Percentiles rank a stretch among this genome's conserved stretches.
These are phyloP conservation scores for Xylariomycetidae sp. DNA, from an alignment of 2,329 filamentous ascomycete genomes.

Conservation along the genomic window DNA sequence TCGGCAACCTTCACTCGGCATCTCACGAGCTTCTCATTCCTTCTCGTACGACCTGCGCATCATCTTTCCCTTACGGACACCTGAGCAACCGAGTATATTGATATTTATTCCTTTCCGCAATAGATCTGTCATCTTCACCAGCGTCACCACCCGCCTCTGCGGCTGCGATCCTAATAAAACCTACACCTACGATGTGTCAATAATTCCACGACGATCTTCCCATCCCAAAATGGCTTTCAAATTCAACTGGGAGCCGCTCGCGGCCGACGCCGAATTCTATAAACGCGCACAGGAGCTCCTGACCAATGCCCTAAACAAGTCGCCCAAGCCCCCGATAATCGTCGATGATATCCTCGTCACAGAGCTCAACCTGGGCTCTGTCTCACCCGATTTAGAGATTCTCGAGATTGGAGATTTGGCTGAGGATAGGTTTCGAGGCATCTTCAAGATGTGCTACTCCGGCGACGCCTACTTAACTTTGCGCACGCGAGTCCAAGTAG, in stretches of 20 bases:
- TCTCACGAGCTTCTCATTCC: no score
- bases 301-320: slow-evolving; percentile 94
- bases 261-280: slow-evolving; percentile 89
- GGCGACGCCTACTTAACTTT: slow-evolving; percentile 94
- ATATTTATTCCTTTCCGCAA: no score
- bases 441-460: slow-evolving; percentile 98
- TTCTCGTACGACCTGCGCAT: no score
- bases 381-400: slow-evolving; percentile 93
- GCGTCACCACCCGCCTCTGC: no score
- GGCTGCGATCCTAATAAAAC: slow-evolving; percentile 1
- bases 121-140: no score
- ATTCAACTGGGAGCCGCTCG: slow-evolving; percentile 99
- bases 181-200: slow-evolving; percentile 20
- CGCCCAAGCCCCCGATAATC: slow-evolving; percentile 95
- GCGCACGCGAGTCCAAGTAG: slow-evolving; percentile 88
- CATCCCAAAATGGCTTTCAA: slow-evolving; percentile 93
- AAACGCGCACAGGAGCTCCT: slow-evolving; percentile 88
- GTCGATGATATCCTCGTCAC: slow-evolving; percentile 99
- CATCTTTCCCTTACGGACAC: no score
- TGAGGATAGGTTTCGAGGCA: slow-evolving; percentile 93
- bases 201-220: no score
- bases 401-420: slow-evolving; percentile 96
- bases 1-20: no score
- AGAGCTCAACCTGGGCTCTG: slow-evolving; percentile 92
- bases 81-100: no score